Base-by-base conservation (phyloP, 805 yeast genomes). In the Candida boidinii region DNA sequence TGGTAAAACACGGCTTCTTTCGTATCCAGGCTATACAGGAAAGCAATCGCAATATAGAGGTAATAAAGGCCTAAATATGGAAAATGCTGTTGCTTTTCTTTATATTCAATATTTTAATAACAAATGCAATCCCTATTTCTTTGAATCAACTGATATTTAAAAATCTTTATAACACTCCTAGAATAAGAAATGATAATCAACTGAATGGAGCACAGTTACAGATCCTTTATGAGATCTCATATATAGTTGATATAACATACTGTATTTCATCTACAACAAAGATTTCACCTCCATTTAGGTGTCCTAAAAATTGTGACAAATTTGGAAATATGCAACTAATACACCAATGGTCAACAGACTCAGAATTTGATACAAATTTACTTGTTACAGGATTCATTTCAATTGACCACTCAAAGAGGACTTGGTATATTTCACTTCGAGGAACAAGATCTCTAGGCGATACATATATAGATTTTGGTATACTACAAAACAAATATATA, bases 371-470 rank as follows among this genome's bases (percentile, higher is more conserved):
- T 16, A 24, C 18, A 8, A 7, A n/a, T 14, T 19, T 23, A 27
- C 21, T 39, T 31, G 26, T 38, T 30, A 37, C 39, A 16, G 37
- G 44, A 16, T 33, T 35, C 33, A 21, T 43, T 4, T 38, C 47
- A 5, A 24, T 39, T 17, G 43, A 43, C 26, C 37, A 39, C 21
- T 30, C 28, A 10, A 31, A 17, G 5, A 25, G 34, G 14, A 9
- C 10, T 0, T 39, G 66, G 5, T 46, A 56, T 10, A 40, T 66
- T 0, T 53, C 68, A 1, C 47, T 65, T 14, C 44, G 72, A 30
- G 72, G 72, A 1, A 65, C 70, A 2, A 41, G 63, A n/a, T 63
- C 69, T 1, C 31, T 64, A 7, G 46, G 46, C 17, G 70, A 66
- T 39, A 51, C 66, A 4, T 49, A 56, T 16, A 44, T 68, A 1